phyloP scores from a whole-genome alignment of 2,329 filamentous ascomycete species.

The Bipolaris zeicola region DNA sequence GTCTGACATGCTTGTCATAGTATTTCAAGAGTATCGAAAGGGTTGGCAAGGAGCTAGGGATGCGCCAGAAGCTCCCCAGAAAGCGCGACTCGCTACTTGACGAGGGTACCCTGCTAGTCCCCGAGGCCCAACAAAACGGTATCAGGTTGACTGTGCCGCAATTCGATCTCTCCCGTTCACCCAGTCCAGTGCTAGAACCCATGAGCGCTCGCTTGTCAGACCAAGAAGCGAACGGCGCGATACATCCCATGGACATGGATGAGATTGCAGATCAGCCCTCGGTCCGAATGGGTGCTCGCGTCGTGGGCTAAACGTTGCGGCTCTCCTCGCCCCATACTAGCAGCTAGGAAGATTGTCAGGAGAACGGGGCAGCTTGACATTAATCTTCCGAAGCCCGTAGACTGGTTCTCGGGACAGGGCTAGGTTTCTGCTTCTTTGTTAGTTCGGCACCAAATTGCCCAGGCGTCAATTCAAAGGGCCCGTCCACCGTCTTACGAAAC shows the following conservation, averaged over 20 bases:
- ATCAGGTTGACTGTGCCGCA: conserved; percentile 39
- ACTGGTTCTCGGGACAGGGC: conserved; percentile 4
- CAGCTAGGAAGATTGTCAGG: conserved; percentile 2
- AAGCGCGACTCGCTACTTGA: conserved; percentile 46
- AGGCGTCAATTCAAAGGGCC: background rate
- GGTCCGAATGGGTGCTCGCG: conserved; percentile 41
- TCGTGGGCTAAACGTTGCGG: conserved; percentile 19
- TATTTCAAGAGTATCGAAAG: conserved; percentile 59
- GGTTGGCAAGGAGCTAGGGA: conserved; percentile 53
- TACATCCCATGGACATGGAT: conserved; percentile 30
- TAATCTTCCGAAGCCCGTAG: background rate
- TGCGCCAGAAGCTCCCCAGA: conserved; percentile 51
- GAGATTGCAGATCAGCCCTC: conserved; percentile 39
- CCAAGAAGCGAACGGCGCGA: conserved; percentile 24
- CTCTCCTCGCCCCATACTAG: background rate
- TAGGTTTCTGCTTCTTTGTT: background rate
- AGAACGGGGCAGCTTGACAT: background rate
- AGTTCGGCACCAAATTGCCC: background rate
- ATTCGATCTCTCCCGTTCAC: conserved; percentile 38
- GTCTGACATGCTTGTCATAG: conserved; percentile 19
- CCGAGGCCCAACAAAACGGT: conserved; percentile 26
- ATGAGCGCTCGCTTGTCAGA: conserved; percentile 44
- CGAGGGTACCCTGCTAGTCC: conserved; percentile 27
- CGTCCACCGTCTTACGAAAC: background rate
- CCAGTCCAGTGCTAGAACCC: conserved; percentile 42